Percentiles rank a stretch among this genome's conserved stretches.
Evolutionary conservation across 2,329 filamentous ascomycete species (phyloP).

Genomic region (Epichloe amarillans): DNA sequence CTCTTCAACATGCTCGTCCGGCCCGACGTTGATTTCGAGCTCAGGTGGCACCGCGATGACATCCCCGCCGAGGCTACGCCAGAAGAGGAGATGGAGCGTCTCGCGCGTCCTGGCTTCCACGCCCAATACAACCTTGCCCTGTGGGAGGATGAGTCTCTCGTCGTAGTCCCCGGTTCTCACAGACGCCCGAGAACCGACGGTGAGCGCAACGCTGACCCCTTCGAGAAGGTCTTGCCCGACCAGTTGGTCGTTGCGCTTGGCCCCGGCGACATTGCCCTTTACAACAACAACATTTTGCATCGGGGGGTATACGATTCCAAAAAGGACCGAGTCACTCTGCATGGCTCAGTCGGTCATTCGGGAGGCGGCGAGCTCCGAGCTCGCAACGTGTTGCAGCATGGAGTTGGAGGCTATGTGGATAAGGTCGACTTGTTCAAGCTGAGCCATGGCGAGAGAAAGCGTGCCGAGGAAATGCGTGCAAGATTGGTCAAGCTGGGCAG

Average conservation of each 20-base stretch:
- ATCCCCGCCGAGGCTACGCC: constrained; percentile 51
- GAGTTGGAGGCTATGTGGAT: constrained; percentile 52
- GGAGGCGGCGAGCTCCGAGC: constrained; percentile 42
- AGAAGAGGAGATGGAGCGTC: constrained; percentile 51
- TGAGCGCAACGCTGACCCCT: constrained; percentile 56
- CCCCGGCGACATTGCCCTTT: constrained; percentile 67
- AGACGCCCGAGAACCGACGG: constrained; percentile 51
- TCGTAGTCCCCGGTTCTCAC: constrained; percentile 71
- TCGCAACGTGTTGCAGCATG: constrained; percentile 64
- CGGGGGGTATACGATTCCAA: constrained; percentile 48
- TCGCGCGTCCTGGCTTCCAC: constrained; percentile 52
- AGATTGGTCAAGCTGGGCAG: constrained; percentile 49
- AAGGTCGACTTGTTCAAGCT: constrained; percentile 40
- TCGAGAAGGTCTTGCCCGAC: constrained; percentile 44
- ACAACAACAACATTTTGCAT: constrained; percentile 81
- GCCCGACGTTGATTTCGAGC: constrained; percentile 55
- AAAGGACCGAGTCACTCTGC: constrained; percentile 55
- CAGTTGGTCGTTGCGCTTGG: constrained; percentile 53
- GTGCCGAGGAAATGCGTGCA: constrained; percentile 51
- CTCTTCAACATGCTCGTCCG: constrained; percentile 75
- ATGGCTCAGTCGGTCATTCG: constrained; percentile 55
- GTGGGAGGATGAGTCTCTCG: constrained; percentile 57
- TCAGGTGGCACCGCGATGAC: constrained; percentile 81
- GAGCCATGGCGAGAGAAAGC: constrained; percentile 26
- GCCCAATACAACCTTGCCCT: constrained; percentile 83